Evolutionary conservation across 169 alveolate species (phyloP).

Genomic region (Toxoplasma gondii): DNA sequence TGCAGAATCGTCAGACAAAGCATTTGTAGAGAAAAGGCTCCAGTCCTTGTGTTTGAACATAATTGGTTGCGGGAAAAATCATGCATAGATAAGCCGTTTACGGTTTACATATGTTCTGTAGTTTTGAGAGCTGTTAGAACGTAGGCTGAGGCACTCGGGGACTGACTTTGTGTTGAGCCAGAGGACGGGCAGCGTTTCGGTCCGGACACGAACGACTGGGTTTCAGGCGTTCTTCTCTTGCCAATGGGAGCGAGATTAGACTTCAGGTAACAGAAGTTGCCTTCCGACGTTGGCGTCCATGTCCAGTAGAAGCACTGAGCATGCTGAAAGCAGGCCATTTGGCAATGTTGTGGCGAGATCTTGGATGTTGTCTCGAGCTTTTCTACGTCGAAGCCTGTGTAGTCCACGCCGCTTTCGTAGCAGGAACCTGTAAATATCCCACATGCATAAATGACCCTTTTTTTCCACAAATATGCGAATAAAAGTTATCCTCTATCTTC

Average conservation of each 20-base stretch:
- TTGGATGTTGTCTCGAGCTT: not conserved
- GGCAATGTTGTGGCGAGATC: conserved; percentile 28
- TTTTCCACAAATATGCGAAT: too few relatives aligned
- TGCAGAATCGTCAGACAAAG: not conserved
- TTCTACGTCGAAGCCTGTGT: conserved; percentile 23
- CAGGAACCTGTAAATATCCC: not conserved
- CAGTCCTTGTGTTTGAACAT: too few relatives aligned
- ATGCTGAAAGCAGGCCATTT: not conserved
- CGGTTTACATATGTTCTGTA: too few relatives aligned
- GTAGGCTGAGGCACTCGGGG: too few relatives aligned
- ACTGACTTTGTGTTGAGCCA: not conserved
- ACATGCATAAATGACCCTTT: not conserved
- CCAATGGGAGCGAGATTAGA: not conserved
- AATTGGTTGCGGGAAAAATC: too few relatives aligned
- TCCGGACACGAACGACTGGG: conserved; percentile 10
- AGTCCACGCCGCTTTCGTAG: conserved; percentile 22
- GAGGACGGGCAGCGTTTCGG: not conserved
- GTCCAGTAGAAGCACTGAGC: not conserved
- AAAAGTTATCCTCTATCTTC: too few relatives aligned
- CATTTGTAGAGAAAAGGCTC: too few relatives aligned
- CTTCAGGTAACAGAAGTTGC: conserved; percentile 3
- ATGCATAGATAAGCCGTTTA: too few relatives aligned
- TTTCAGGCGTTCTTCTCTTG: not conserved
- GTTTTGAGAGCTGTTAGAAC: too few relatives aligned
- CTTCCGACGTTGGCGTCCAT: not conserved